Conservation (phyloP, 2,329 filamentous ascomycete species). For the Aspergillus phoenicis region DNA sequence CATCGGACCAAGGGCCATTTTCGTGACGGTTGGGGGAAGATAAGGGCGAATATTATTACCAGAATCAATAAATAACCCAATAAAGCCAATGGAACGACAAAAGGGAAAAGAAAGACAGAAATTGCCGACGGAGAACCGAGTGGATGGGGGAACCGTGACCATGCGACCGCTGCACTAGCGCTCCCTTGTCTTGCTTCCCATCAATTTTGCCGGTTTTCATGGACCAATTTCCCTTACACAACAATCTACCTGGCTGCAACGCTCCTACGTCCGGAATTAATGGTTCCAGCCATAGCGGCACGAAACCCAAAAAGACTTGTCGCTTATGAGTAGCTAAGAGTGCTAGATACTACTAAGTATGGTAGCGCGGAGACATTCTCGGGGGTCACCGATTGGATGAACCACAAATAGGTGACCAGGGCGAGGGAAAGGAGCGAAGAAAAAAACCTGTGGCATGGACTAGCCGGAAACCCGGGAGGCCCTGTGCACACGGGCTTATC, state of each 20-base stretch:
- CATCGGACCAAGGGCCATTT: neutral
- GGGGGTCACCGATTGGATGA: neutral
- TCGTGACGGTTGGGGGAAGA: neutral
- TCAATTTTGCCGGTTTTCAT: neutral
- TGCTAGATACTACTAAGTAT: too few species aligned
- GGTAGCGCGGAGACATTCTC: neutral
- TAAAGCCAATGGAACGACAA: neutral
- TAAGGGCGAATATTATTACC: too few species aligned
- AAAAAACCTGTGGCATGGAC: neutral
- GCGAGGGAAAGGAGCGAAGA: too few species aligned
- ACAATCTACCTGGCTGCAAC: neutral
- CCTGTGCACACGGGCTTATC: neutral
- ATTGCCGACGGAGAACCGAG: slow-evolving; percentile 1
- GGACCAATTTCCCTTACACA: slow-evolving; percentile 1
- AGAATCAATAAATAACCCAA: too few species aligned
- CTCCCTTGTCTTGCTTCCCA: neutral
- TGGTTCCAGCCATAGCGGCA: neutral
- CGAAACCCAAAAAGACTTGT: neutral
- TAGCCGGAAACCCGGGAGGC: neutral
- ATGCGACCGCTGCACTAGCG: neutral
- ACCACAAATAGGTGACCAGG: neutral
- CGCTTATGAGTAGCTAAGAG: neutral
- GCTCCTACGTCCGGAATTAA: neutral
- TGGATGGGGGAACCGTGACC: neutral
- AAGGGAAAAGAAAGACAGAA: neutral